Conservation (phyloP, 768 basidiomycete genomes). For the Boletus coccyginus region DNA sequence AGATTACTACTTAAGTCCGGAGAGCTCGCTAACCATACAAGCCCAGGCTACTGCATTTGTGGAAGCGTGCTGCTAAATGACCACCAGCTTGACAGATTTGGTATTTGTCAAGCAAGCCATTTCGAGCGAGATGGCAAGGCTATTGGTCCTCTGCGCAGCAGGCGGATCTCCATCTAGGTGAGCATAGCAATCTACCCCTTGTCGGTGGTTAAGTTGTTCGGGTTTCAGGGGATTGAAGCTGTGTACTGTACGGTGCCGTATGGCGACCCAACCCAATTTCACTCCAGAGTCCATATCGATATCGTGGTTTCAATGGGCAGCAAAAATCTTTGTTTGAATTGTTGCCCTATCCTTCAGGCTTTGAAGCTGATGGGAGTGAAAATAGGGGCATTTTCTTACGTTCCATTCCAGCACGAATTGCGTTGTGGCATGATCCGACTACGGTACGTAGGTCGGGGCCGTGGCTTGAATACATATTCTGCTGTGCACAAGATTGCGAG, state of each 20-base stretch:
- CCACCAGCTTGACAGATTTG: constrained; percentile 33
- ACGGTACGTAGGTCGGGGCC: neutral
- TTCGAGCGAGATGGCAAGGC: constrained; percentile 34
- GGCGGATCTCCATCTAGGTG: constrained; percentile 36
- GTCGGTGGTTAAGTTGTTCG: constrained; percentile 15
- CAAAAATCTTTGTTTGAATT: constrained; percentile 14
- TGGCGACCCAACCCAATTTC: constrained; percentile 25
- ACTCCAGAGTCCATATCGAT: constrained; percentile 7
- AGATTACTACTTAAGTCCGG: constrained; percentile 17
- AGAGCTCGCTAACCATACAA: constrained; percentile 29
- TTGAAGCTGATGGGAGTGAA: constrained; percentile 32
- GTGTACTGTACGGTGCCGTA: constrained; percentile 28
- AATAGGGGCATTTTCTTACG: constrained; percentile 31
- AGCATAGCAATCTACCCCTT: neutral
- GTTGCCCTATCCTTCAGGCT: constrained; percentile 39
- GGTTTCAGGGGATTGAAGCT: constrained; percentile 23
- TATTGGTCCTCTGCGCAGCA: constrained; percentile 36
- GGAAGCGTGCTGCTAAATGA: constrained; percentile 39
- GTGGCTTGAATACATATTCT: neutral
- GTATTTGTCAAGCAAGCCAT: constrained; percentile 34
- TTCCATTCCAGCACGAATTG: constrained; percentile 21
- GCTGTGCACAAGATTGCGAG: neutral
- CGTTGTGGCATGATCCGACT: constrained; percentile 24
- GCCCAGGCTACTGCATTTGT: constrained; percentile 33
- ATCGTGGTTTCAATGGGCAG: constrained; percentile 11